Evolutionary conservation across 257 asterid genomes (phyloP).

Genomic region (Ophiorrhiza pumila): DNA sequence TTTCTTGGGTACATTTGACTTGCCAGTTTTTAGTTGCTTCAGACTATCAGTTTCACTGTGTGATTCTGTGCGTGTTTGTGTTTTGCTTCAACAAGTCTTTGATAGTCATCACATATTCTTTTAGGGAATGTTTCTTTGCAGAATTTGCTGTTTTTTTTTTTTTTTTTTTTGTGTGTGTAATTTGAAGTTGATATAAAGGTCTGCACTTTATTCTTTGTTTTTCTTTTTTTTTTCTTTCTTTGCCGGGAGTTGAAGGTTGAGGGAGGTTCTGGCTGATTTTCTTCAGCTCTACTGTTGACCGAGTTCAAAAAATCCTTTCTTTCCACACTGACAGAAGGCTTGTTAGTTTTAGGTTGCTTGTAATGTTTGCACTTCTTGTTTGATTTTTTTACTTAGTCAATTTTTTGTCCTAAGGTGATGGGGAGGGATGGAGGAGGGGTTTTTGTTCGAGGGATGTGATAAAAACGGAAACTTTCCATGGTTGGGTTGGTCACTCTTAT

Average conservation of each 20-base stretch:
- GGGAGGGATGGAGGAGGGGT: neutral
- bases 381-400: too few species aligned
- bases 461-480: neutral
- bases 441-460: neutral
- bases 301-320: neutral
- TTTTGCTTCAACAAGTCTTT: too few species aligned
- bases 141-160: neutral
- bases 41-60: neutral
- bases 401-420: too few species aligned
- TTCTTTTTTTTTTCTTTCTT: too few species aligned
- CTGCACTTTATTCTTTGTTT: neutral
- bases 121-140: too few species aligned
- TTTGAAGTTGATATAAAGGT: conserved; percentile 1
- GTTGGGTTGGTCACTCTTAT: neutral
- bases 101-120: neutral
- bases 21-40: neutral
- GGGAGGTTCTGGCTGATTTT: neutral
- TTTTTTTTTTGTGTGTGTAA: too few species aligned
- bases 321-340: neutral
- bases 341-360: neutral
- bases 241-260: too few species aligned
- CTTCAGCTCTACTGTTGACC: neutral
- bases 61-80: neutral
- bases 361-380: neutral
- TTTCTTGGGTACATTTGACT: conserved; percentile 11